phyloP scores from a whole-genome alignment of 371 early-diverging fungal species.

The Actinomortierella wolfii region DNA sequence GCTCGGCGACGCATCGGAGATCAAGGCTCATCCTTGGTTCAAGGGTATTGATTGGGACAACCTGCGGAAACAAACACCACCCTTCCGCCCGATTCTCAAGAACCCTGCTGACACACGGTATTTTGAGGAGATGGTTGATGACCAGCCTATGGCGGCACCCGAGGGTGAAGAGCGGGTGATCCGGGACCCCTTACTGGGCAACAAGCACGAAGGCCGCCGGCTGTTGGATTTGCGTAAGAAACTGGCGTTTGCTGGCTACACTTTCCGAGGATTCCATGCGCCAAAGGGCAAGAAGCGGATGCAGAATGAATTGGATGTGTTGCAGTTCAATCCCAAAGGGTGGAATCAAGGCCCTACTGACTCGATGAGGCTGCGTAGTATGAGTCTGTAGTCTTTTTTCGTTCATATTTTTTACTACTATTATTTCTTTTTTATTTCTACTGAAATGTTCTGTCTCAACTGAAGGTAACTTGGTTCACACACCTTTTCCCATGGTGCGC shows the following conservation, averaged over 20 bases:
- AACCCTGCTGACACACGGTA: conserved; percentile 57
- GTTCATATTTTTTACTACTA: too few relatives aligned
- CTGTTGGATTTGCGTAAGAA: conserved; percentile 61
- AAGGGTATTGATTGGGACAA: conserved; percentile 73
- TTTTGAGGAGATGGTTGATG: conserved; percentile 67
- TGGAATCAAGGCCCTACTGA: conserved; percentile 44
- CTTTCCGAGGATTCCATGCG: conserved; percentile 54
- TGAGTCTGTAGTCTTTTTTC: conserved; percentile 24
- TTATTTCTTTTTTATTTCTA: too few relatives aligned
- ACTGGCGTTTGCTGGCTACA: conserved; percentile 68
- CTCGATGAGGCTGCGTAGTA: conserved; percentile 42
- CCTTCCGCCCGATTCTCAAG: conserved; percentile 61
- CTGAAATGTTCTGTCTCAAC: too few relatives aligned
- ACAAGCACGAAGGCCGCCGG: conserved; percentile 49
- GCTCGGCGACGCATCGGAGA: conserved; percentile 50
- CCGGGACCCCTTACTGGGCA: conserved; percentile 35
- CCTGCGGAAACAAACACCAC: conserved; percentile 68
- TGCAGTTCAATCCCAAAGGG: conserved; percentile 31
- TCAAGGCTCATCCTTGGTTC: conserved; percentile 82
- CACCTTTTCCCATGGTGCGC: too few relatives aligned
- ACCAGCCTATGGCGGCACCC: conserved; percentile 49
- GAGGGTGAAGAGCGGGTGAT: conserved; percentile 48
- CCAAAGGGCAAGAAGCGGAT: conserved; percentile 42
- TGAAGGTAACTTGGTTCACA: too few relatives aligned
- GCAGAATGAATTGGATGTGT: conserved; percentile 12